These are phyloP conservation scores for Rhodamnia argentea DNA, from an alignment of 345 rosid species.

Conservation along the genomic window DNA sequence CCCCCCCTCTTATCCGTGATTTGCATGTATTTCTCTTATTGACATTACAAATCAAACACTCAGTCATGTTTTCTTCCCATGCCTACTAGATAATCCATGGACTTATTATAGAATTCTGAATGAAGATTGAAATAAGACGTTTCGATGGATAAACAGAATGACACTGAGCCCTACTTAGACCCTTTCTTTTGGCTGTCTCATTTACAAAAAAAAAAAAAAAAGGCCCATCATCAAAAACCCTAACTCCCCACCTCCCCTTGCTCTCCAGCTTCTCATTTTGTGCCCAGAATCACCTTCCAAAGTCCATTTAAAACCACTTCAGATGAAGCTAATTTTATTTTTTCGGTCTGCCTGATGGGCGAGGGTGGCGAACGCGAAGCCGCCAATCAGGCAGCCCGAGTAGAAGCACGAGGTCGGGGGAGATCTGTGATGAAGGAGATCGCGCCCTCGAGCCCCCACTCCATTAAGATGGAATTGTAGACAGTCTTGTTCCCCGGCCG, in stretches of 20 bases:
- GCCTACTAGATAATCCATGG: background rate
- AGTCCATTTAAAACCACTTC: no score
- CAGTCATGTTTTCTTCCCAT: background rate
- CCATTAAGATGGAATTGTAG: slow-evolving; percentile 3
- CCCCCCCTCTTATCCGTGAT: background rate
- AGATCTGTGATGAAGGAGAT: slow-evolving; percentile 5
- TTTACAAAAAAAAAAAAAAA: no score
- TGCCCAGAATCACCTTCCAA: no score
- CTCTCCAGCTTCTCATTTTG: no score
- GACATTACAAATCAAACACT: background rate
- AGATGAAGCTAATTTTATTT: no score
- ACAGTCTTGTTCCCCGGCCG: slow-evolving; percentile 1
- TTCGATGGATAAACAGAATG: background rate
- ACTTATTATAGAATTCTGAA: background rate
- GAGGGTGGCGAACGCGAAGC: slow-evolving; percentile 14
- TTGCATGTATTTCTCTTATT: background rate
- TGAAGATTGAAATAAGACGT: no score
- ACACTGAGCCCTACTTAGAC: no score
- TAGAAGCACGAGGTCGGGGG: slow-evolving; percentile 13
- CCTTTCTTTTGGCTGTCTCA: no score
- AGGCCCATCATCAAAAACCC: no score
- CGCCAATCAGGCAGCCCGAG: slow-evolving; percentile 23
- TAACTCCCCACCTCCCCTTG: no score
- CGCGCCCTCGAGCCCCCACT: slow-evolving; percentile 10
- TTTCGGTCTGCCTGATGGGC: slow-evolving; percentile 4